These are phyloP conservation scores for Pleomassaria siparia DNA, from an alignment of 2,329 filamentous ascomycete species.

Conservation along the genomic window DNA sequence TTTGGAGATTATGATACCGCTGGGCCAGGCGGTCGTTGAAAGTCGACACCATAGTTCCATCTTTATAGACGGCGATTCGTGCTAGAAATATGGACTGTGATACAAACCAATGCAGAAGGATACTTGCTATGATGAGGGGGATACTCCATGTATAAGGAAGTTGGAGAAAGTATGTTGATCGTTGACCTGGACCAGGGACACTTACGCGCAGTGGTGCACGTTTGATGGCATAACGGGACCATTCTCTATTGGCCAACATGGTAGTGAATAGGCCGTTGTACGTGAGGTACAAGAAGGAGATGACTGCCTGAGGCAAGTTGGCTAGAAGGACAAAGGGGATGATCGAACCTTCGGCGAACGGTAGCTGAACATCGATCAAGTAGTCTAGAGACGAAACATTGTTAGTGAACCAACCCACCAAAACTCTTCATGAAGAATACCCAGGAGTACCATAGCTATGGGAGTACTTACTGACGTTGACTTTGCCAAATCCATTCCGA, in stretches of 20 bases:
- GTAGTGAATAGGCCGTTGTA: constrained; percentile 50
- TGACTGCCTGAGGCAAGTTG: constrained; percentile 51
- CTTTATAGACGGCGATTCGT: constrained; percentile 1
- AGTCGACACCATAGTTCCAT: not conserved
- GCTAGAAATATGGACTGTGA: constrained; percentile 10
- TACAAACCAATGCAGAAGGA: constrained; percentile 7
- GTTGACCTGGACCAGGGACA: not conserved
- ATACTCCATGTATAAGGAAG: constrained; percentile 7
- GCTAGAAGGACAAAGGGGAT: constrained; percentile 39
- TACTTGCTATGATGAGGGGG: constrained; percentile 3
- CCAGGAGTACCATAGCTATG: not conserved
- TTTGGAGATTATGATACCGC: not conserved
- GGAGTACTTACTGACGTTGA: constrained; percentile 4
- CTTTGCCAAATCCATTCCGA: constrained; percentile 9
- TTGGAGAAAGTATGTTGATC: constrained; percentile 11
- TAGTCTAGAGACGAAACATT: constrained; percentile 2
- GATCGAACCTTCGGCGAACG: constrained; percentile 1
- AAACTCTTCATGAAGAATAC: too few species aligned
- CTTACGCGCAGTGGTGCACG: constrained; percentile 5
- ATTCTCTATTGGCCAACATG: constrained; percentile 53
- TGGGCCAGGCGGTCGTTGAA: not conserved
- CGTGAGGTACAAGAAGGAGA: constrained; percentile 50
- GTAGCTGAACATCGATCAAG: constrained; percentile 5
- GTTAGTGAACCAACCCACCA: too few species aligned
- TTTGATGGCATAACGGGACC: constrained; percentile 34